phyloP scores from a whole-genome alignment of 495 filamentous ascomycete genomes.

The Friedmanniomyces simplex region DNA sequence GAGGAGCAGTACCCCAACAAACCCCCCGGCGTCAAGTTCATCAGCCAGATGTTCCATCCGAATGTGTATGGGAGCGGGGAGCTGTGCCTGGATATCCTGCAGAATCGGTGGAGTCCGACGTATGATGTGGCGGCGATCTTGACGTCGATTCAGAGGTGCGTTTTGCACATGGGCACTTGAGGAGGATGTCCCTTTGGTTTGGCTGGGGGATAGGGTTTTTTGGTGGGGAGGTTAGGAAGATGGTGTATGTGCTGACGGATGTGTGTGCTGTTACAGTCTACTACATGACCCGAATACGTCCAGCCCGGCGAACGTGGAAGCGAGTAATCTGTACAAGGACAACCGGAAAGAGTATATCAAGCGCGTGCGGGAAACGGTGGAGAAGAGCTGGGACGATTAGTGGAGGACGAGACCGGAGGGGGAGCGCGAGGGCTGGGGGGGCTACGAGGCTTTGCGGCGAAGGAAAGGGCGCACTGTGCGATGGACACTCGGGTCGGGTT shows the following conservation, averaged over 20 bases:
- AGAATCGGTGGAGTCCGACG: conserved; percentile 97
- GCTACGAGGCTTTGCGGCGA: too few species aligned
- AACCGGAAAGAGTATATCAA: conserved; percentile 94
- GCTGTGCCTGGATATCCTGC: conserved; percentile 91
- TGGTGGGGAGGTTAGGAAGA: not conserved
- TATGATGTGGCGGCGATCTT: conserved; percentile 96
- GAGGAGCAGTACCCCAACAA: conserved; percentile 99
- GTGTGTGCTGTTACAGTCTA: conserved; percentile 54
- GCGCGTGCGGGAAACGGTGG: conserved; percentile 88
- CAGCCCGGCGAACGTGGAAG: conserved; percentile 94
- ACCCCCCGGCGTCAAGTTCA: conserved; percentile 94
- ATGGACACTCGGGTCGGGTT: too few species aligned
- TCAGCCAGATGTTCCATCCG: conserved; percentile 97
- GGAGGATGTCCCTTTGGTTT: too few species aligned
- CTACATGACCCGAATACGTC: conserved; percentile 97
- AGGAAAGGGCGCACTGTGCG: too few species aligned
- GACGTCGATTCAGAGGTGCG: conserved; percentile 92
- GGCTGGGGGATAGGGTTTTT: not conserved
- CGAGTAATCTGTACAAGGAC: conserved; percentile 96
- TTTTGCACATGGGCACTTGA: too few species aligned
- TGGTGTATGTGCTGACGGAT: conserved; percentile 12
- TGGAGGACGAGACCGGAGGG: too few species aligned
- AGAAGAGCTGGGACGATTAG: conserved; percentile 91
- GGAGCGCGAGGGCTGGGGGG: too few species aligned
- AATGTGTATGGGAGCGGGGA: conserved; percentile 97